These are phyloP conservation scores for Lecanicillium sp. DNA, from an alignment of 2,329 filamentous ascomycete genomes.

Conservation along the genomic window DNA sequence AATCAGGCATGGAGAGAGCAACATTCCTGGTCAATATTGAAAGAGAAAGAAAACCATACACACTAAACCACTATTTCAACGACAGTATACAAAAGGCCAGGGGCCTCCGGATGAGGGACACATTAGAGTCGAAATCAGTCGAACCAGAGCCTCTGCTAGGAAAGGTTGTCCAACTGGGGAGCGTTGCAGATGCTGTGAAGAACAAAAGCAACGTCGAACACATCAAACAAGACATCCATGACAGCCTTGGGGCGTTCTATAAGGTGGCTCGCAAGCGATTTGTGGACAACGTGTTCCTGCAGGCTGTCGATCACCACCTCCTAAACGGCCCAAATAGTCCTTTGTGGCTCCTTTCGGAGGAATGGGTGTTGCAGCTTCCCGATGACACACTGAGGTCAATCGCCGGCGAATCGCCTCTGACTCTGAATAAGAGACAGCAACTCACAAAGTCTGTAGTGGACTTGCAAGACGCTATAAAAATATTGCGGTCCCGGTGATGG, in stretches of 20 bases:
- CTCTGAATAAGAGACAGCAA: no score
- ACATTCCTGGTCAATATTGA: constrained; percentile 19
- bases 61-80: constrained; percentile 18
- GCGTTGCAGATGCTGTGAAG: no score
- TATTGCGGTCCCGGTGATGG: no score
- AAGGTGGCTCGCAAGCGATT: constrained; percentile 22
- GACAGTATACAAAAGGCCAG: no score
- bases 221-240: constrained; percentile 19
- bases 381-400: neutral
- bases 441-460: no score
- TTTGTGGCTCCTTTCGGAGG: neutral
- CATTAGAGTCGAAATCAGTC: neutral
- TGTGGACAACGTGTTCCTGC: constrained; percentile 26
- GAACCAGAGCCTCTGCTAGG: no score
- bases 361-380: constrained; percentile 2
- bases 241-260: constrained; percentile 25
- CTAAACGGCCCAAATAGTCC: constrained; percentile 18
- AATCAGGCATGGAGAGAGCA: constrained; percentile 14
- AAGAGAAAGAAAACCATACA: constrained; percentile 19
- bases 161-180: no score
- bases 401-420: constrained; percentile 5
- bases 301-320: constrained; percentile 20
- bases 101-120: neutral
- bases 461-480: no score
- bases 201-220: constrained; percentile 14